Conservation (phyloP, 805 yeast species). For the Priceomyces castillae region DNA sequence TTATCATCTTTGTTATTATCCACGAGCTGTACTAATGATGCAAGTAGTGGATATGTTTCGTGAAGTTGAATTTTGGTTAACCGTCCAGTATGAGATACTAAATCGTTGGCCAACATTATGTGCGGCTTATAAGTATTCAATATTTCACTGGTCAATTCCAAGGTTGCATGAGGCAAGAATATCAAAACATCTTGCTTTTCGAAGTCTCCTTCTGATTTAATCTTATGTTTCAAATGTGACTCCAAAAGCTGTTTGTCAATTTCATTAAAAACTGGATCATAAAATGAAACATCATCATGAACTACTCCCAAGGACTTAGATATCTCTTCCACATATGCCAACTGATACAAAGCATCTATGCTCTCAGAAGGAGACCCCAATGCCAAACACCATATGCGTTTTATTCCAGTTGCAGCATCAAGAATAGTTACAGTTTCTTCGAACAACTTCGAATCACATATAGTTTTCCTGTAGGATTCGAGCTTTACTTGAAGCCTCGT, state of each 20-base stretch:
- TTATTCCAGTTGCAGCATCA: constrained; percentile 5
- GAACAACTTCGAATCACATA: constrained; percentile 24
- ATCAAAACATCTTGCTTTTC: constrained; percentile 34
- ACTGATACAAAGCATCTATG: constrained; percentile 60
- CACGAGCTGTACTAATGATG: constrained; percentile 33
- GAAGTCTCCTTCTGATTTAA: constrained; percentile 15
- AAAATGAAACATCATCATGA: constrained; percentile 40
- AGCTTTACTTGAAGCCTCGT: neutral
- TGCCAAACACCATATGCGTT: constrained; percentile 61
- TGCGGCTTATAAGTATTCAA: constrained; percentile 32
- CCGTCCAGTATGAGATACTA: constrained; percentile 54
- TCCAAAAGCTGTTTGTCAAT: constrained; percentile 39
- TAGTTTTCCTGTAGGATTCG: neutral
- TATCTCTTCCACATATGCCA: constrained; percentile 54
- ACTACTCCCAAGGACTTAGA: constrained; percentile 18
- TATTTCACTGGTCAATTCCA: constrained; percentile 46
- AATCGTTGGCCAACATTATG: constrained; percentile 50
- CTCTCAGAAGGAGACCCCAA: constrained; percentile 64
- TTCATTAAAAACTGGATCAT: constrained; percentile 61
- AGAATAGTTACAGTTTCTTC: constrained; percentile 14
- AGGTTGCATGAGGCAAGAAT: constrained; percentile 77
- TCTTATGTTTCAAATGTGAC: constrained; percentile 11
- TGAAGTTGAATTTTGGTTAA: constrained; percentile 41
- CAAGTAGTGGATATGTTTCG: constrained; percentile 42
- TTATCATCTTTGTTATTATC: constrained; percentile 9